Percentiles rank a stretch among this genome's conserved stretches.
Conservation (phyloP, 106 monocot genomes). For the Xerophyta viscosa region DNA sequence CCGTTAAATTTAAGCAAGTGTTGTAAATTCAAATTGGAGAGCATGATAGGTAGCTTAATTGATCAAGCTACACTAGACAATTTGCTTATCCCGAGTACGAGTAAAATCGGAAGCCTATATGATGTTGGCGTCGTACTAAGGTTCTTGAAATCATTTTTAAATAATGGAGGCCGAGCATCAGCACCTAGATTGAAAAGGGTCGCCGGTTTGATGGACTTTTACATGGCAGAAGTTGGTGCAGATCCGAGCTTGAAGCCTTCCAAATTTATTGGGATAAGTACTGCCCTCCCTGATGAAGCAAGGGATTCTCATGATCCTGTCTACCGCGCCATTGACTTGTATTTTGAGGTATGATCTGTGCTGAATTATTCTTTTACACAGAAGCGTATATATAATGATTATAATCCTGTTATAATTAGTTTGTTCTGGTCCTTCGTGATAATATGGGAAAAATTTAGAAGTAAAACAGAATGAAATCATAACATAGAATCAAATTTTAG, state of each 20-base stretch:
- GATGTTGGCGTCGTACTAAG: slow-evolving; percentile 67
- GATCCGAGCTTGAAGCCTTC: slow-evolving; percentile 60
- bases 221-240: slow-evolving; percentile 89
- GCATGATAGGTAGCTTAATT: slow-evolving; percentile 60
- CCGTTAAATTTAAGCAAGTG: slow-evolving; percentile 22
- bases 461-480: neutral
- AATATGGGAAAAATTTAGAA: too few species aligned
- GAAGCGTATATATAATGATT: too few species aligned
- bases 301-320: slow-evolving; percentile 68
- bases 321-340: slow-evolving; percentile 79
- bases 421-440: too few species aligned
- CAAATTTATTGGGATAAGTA: slow-evolving; percentile 42
- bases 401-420: too few species aligned
- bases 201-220: slow-evolving; percentile 64
- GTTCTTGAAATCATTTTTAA: slow-evolving; percentile 56
- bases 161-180: slow-evolving; percentile 10
- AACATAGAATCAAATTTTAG: too few species aligned
- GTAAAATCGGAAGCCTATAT: slow-evolving; percentile 37
- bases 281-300: slow-evolving; percentile 54
- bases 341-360: slow-evolving; percentile 61
- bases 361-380: too few species aligned
- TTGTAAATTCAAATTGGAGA: slow-evolving; percentile 43
- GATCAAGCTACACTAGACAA: slow-evolving; percentile 72
- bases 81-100: slow-evolving; percentile 48
- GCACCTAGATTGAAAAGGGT: slow-evolving; percentile 42